Evolutionary conservation across 192 early-diverging fungal species (phyloP).

Genomic region (Borealophlyctis nickersoniae): DNA sequence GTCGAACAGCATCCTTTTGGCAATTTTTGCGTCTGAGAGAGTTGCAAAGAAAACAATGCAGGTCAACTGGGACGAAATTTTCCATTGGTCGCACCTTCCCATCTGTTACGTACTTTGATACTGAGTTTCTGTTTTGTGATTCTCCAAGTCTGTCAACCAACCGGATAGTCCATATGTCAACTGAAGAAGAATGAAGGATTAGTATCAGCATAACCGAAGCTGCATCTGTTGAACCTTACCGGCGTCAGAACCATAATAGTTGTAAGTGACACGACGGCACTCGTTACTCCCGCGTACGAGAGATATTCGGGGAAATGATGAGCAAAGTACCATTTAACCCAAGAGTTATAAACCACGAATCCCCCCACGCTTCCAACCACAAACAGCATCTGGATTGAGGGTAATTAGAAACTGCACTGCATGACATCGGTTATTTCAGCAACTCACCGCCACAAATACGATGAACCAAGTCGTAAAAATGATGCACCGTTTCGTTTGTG

Average conservation of each 20-base stretch:
- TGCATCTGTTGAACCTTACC: slow-evolving; percentile 35
- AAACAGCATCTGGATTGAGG: slow-evolving; percentile 19
- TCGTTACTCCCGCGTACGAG: slow-evolving; percentile 33
- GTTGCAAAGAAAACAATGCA: neutral
- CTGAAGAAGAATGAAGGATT: neutral
- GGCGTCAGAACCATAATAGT: slow-evolving; percentile 54
- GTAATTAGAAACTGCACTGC: slow-evolving; percentile 14
- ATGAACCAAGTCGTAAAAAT: slow-evolving; percentile 33
- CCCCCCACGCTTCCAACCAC: slow-evolving; percentile 25
- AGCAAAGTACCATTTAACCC: slow-evolving; percentile 4
- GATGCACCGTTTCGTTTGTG: slow-evolving; percentile 7
- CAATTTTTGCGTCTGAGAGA: slow-evolving; percentile 36
- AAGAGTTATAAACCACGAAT: slow-evolving; percentile 20
- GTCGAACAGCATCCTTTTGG: slow-evolving; percentile 57
- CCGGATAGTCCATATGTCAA: slow-evolving; percentile 8
- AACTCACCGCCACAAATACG: slow-evolving; percentile 32
- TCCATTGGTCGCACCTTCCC: neutral
- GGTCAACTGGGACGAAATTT: too few relatives aligned
- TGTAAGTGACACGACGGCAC: slow-evolving; percentile 33
- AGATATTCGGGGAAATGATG: neutral
- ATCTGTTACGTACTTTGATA: slow-evolving; percentile 10
- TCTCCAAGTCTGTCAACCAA: slow-evolving; percentile 27
- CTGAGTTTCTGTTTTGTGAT: slow-evolving; percentile 28
- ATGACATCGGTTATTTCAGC: neutral
- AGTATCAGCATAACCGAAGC: neutral